Evolutionary conservation across 148 eudicot species (phyloP), one percentile per base, ranked within the genome.

Genomic region (Simmondsia chinensis): DNA sequence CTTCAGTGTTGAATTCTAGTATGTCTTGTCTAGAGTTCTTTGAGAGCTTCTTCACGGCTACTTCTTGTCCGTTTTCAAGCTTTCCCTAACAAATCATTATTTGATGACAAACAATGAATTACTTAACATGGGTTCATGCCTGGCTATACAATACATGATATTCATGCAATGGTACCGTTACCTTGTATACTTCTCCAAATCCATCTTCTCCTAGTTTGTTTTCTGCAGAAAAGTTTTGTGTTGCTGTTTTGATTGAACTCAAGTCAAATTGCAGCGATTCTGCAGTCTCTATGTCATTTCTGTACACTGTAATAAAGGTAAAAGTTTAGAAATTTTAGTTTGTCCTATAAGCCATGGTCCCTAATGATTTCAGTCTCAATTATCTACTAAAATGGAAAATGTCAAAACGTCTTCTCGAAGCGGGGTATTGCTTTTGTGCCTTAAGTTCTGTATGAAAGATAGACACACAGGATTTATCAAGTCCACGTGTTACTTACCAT

Each of bases 11-110:
- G 45, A 66, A 66, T 37, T 66, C 66, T 17, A 15, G 9, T 26
- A 44, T 50, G 12, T 58, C 67, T 13, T 67, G 72, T 1, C 52
- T 36, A 0, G 68, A 62, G 11, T 14, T 31, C 13, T 20, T 18
- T 1, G 68, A 61, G 7, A 69, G 48, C 40, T 68, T 62, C 26
- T 68, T 68, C 7, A 68, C 68, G 0, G 65, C 74, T 34, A 69
- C 27, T 34, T 39, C 43, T 14, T 61, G 29, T 5, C 68, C 68
- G 17, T 38, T 45, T 6, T 9, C 31, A 32, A 61, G 63, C 26
- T 11, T 68, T 28, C 68, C 68, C 68, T 61, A 15, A 18, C 1
- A 21, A 35, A 13, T 14, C 11, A 10, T 21, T 21, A 2, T 3
- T 3, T 7, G 2, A 9, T 7, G 4, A 14, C 1, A 13, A 20